Evolutionary conservation across 106 monocot genomes (phyloP), one percentile per base, ranked within the genome.

Genomic region (Triglochin maritima): DNA sequence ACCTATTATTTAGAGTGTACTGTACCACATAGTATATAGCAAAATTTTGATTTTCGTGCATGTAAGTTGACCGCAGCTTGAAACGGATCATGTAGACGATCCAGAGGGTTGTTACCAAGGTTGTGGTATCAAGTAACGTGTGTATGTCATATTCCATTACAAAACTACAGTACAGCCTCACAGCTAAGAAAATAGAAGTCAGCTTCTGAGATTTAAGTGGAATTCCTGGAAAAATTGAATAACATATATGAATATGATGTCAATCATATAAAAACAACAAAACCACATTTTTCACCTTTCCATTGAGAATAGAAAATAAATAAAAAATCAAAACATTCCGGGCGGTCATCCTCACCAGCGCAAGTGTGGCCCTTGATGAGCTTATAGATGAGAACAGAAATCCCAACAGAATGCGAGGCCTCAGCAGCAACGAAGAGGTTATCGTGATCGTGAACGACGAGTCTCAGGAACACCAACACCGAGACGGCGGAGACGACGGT

Each of bases 131-230:
- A 53, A 72, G 71, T 54, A 72, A 43, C 7, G 71, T 72, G 29
- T 72, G 71, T 17, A 72, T 72, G 45, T 72, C 62, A 52, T 72
- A 72, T 54, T 72, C 71, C 71, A 72, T 72, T 5, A 72, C 71
- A 17, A 72, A 52, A 54, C 71, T 72, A 46, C 71, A 72, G 71
- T 72, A 72, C 6, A 72, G 61, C n/a, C 71, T 72, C 0, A 72
- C 71, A 0, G 63, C 52, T 54, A 72, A 62, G 63, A 72, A 72
- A 7, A 72, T 52, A 53, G 71, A 61, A 44, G 71, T 72, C 71
- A 72, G 53, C 49, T 72, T 63, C 51, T 72, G 71, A 9, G 62
- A 63, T 63, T 72, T 72, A 44, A 72, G 71, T 7, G 71, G 63
- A 53, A 72, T 50, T 62, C 71, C 71, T 72, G 71, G 13, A 12